Evolutionary conservation across 2,329 filamentous ascomycete species (phyloP), one percentile per base, ranked within the genome.

Genomic region (Fusarium clavum): DNA sequence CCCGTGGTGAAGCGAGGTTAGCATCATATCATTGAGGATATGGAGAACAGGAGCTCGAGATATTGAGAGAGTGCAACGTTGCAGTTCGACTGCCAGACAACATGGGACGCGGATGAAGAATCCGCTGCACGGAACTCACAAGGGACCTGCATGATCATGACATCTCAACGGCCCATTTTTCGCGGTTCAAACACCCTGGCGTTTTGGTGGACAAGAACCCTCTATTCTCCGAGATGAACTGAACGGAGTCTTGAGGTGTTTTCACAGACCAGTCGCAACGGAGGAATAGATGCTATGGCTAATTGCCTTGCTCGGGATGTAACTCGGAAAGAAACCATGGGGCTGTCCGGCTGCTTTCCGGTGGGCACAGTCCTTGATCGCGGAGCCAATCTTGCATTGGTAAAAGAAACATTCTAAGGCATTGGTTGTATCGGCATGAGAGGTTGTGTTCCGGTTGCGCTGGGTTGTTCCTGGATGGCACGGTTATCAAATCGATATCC

Each of bases 61-160:
- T 4, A 34, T 53, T 40, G n/a, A 38, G n/a, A 53, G 12, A 47
- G 53, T 64, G 67, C 41, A 64, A 68, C 67, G 67, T 59, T 68
- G 46, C 46, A 48, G 34, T 40, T 20, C 48, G 46, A 64, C n/a
- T 51, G 40, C 46, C 38, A 62, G 27, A 34, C 22, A 54, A 18
- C 48, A 55, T 18, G 32, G 16, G 32, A 48, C 38, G 46, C 62
- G 56, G 52, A 34, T 44, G 22, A 48, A 44, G 30, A 38, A 30
- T 54, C 59, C 47, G 52, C 38, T 52, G 51, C 48, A 48, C 57
- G 56, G 41, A 57, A 34, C 43, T 68, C 43, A 43, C 48, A 48
- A 46, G 32, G 58, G 53, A 46, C 46, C 63, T 67, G 64, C 52
- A 57, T 58, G 43, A 64, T 55, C 52, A 41, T 30, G 47, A 27